These are phyloP conservation scores for Colletotrichum navitas DNA, from an alignment of 2,329 filamentous ascomycete species.

Conservation along the genomic window DNA sequence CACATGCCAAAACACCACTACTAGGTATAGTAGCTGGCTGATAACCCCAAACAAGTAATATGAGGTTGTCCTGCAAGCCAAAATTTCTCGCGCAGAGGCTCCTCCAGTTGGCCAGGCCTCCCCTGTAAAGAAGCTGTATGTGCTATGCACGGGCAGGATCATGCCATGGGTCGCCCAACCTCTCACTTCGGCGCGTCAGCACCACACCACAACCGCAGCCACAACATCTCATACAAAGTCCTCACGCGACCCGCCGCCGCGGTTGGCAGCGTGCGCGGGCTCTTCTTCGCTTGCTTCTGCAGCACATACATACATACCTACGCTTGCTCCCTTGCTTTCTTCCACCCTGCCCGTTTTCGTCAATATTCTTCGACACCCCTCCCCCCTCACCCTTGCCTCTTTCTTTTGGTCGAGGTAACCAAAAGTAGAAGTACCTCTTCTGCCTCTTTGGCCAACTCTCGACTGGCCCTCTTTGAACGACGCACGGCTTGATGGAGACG, in stretches of 20 bases:
- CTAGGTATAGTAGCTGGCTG: neutral
- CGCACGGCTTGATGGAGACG: conserved; percentile 30
- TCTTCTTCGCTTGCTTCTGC: conserved; percentile 28
- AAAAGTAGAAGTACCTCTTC: conserved; percentile 6
- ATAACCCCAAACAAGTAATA: conserved; percentile 18
- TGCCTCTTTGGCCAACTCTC: conserved; percentile 17
- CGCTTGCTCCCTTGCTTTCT: conserved; percentile 1
- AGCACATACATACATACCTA: conserved; percentile 1
- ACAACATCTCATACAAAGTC: conserved; percentile 43
- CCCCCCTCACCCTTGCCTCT: neutral
- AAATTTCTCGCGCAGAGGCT: conserved; percentile 30
- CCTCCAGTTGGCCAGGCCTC: conserved; percentile 28
- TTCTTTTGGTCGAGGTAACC: conserved; percentile 13
- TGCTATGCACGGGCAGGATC: conserved; percentile 22
- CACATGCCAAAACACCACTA: too few species aligned
- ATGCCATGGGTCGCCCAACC: conserved; percentile 41
- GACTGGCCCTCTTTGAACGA: conserved; percentile 24
- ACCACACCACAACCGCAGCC: conserved; percentile 41
- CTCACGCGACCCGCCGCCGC: conserved; percentile 36
- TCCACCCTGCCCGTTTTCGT: neutral
- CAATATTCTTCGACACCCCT: conserved; percentile 2
- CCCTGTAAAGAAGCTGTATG: conserved; percentile 29
- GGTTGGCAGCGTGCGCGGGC: conserved; percentile 2
- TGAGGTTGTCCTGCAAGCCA: conserved; percentile 29
- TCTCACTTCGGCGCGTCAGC: conserved; percentile 39